A percentile compares a stretch with the other conserved stretches of the same genome.
These are phyloP conservation scores for Rheum nobile DNA, from an alignment of 148 eudicot species.

Conservation along the genomic window DNA sequence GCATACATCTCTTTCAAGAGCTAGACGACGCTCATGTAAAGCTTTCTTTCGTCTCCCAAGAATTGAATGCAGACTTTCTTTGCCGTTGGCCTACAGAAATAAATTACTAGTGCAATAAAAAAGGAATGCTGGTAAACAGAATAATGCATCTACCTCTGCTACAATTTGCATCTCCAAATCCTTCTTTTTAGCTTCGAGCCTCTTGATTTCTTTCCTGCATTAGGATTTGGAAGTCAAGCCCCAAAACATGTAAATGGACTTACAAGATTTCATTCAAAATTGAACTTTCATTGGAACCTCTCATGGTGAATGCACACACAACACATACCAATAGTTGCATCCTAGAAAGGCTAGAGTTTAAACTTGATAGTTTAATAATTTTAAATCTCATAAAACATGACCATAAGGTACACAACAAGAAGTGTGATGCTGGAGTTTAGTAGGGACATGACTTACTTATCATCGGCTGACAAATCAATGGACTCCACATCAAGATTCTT, in stretches of 20 bases:
- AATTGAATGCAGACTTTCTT: slow-evolving; percentile 40
- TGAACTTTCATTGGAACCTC: neutral
- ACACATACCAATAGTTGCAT: neutral
- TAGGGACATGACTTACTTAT: slow-evolving; percentile 46
- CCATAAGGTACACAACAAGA: neutral
- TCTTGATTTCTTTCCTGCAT: slow-evolving; percentile 49
- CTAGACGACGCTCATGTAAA: slow-evolving; percentile 56
- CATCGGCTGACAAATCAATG: slow-evolving; percentile 34
- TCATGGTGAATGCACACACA: neutral
- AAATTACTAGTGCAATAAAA: neutral
- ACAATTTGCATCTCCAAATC: slow-evolving; percentile 36
- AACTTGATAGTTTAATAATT: neutral
- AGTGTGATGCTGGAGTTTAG: too few relatives aligned
- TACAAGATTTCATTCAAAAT: too few relatives aligned
- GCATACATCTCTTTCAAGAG: slow-evolving; percentile 73
- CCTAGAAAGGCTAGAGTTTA: neutral
- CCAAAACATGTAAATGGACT: neutral
- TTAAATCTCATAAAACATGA: neutral
- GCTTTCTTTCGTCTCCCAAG: slow-evolving; percentile 47
- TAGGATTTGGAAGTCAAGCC: slow-evolving; percentile 9
- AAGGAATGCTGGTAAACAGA: neutral
- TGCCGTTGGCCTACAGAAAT: slow-evolving; percentile 37
- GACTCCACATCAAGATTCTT: slow-evolving; percentile 70
- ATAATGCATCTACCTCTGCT: slow-evolving; percentile 43
- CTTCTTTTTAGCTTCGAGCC: slow-evolving; percentile 43